Base-by-base conservation (phyloP, 1,284 basidiomycete genomes). In the Sporisorium scitamineum region DNA sequence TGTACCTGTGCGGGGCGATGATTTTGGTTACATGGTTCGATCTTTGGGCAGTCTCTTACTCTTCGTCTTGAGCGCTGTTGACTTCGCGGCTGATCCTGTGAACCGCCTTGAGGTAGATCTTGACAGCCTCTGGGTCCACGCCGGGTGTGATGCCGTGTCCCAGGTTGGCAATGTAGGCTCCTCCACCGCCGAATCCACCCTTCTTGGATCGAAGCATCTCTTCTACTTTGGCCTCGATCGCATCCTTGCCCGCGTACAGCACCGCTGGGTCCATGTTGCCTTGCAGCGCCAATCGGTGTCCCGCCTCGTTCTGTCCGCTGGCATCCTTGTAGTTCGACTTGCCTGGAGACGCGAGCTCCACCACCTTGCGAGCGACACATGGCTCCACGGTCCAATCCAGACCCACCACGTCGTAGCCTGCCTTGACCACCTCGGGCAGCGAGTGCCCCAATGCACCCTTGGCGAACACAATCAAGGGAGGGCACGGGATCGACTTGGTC, bases 211-310 rank as follows among this genome's bases (percentile, higher is more conserved):
- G 90, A 89, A 96, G 68, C 82, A 84, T 92, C 78, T 92, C 88
- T 87, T 93, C 91, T 42, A 97, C 94, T 80, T 94, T 91, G 54
- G 87, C 86, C 87, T 95, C 93, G 80, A 99, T 97, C 9, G 94
- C 94, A 22, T 92, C 92, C 27, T 80, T 78, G 71, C 88, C 89
- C 2, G 94, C 94, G 50, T 93, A 95, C 77, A 95, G 94, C 51
- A 99, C 88, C 47, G 95, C 88, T 55, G 90, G 90, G 86, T 99
- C 97, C 86, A 97, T 88, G 87, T 99, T 99, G 16, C 97, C 97
- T 86, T 99, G 97, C 51, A 99, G 86, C 18, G 92, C 91, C 71
- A 94, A 90, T 67, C 89, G 68, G 60, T 85, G 84, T 9, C 70
- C 79, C n/a, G 76, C 72, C 61, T 80, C 82, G 44, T 80, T 80